Percentiles rank a stretch among this genome's conserved stretches.
These are phyloP conservation scores for Kodamaea derodonti DNA, from an alignment of 1,139 yeast genomes.

Conservation along the genomic window DNA sequence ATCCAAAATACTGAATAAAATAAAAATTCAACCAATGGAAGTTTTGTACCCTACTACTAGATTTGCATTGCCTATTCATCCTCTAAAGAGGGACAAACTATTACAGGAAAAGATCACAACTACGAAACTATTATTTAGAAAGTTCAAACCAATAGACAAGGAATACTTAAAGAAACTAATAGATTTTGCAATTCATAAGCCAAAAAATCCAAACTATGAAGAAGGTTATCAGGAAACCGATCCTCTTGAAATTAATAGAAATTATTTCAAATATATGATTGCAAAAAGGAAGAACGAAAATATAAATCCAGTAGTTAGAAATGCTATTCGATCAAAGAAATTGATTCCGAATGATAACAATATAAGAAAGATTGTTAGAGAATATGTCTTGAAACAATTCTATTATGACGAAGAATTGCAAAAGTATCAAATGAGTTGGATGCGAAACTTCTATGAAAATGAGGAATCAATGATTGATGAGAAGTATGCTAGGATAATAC, in stretches of 20 bases:
- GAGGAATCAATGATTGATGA: conserved; percentile 5
- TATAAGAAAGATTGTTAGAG: conserved; percentile 25
- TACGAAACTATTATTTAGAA: conserved; percentile 18
- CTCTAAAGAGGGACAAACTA: conserved; percentile 23
- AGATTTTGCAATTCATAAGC: conserved; percentile 13
- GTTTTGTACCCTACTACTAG: conserved; percentile 31
- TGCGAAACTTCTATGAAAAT: conserved; percentile 23
- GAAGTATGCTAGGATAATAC: conserved; percentile 1
- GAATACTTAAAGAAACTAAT: conserved; percentile 16
- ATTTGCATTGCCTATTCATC: conserved; percentile 31
- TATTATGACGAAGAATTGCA: conserved; percentile 18
- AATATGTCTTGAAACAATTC: conserved; percentile 32
- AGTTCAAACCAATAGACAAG: conserved; percentile 22
- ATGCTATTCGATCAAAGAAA: conserved; percentile 22
- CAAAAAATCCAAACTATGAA: conserved; percentile 1
- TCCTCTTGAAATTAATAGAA: conserved; percentile 19
- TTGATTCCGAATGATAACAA: conserved; percentile 32
- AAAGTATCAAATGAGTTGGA: conserved; percentile 20
- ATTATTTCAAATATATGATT: conserved; percentile 27
- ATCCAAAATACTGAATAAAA: conserved; percentile 14
- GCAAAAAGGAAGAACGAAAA: conserved; percentile 17
- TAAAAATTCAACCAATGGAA: conserved; percentile 29
- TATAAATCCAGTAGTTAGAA: conserved; percentile 14
- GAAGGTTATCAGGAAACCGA: neutral
- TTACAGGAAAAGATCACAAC: conserved; percentile 22